Evolutionary conservation across 371 early-diverging fungal genomes (phyloP), one percentile per base, ranked within the genome.

Genomic region (Mortierella sp.): DNA sequence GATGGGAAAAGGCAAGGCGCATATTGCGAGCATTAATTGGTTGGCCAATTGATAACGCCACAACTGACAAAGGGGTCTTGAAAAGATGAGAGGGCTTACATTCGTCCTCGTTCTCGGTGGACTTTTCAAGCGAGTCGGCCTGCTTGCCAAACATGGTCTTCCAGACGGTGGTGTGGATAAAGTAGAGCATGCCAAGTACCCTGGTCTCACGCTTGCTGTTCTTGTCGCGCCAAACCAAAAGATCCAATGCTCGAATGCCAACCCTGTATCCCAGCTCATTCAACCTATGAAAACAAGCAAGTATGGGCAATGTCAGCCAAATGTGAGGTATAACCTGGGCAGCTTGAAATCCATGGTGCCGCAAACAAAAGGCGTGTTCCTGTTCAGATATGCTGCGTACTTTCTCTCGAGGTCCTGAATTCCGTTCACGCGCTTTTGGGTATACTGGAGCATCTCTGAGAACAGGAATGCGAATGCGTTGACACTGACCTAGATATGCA

Each of bases 21-120:
- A 28, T 16, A 72, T 54, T 21, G 54, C 26, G 34, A 51, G 34
- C 8, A 46, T 69, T 19, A n/a, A 24, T 16, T 24, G 5, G 6
- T 53, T 14, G 24, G 53, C 16, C 21, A 21, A 24, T 16, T 2
- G 24, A 53, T 21, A 21, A n/a, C n/a, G n/a, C 53, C 53, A 21
- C 16, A 53, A 40, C 2, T 4, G 43, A 40, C 43, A 28, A 28
- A 28, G 6, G n/a, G 10, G 57, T 28, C 3, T 13, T 8, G 9
- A 37, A 34, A 61, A 44, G 48, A 14, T 10, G 9, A 37, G 24
- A 54, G 28, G 19, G 44, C 90, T 74, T 90, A 95, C 96, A 98
- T 93, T 99, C 98, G 77, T 98, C 98, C 59, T 97, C 97, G 80
- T 94, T 94, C 71, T 98, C 98, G 5, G 97, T 98, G 75, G 96